Conservation (phyloP, 495 filamentous ascomycete genomes). For the Talaromyces ruber region DNA sequence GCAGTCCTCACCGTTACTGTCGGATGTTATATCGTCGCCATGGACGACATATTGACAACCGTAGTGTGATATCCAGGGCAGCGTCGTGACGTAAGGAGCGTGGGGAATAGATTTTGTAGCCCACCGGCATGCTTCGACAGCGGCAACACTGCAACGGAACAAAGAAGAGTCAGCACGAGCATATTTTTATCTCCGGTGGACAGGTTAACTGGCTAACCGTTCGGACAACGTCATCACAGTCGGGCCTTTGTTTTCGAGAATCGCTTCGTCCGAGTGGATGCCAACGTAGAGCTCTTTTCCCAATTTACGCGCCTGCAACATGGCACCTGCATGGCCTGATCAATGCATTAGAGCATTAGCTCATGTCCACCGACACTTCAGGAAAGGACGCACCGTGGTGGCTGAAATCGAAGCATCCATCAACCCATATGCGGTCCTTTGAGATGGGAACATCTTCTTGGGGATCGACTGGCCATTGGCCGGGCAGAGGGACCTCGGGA, state of each 20-base stretch:
- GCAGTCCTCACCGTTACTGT: conserved; percentile 83
- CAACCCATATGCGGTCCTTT: conserved; percentile 85
- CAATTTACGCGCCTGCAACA: conserved; percentile 83
- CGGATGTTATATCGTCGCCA: conserved; percentile 83
- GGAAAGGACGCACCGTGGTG: conserved; percentile 64
- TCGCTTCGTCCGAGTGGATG: conserved; percentile 89
- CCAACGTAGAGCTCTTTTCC: conserved; percentile 84
- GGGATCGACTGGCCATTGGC: conserved; percentile 59
- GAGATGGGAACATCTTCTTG: conserved; percentile 51
- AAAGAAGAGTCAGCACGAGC: conserved; percentile 4
- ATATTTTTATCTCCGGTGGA: background rate
- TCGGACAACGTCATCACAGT: conserved; percentile 93
- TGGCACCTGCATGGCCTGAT: conserved; percentile 87
- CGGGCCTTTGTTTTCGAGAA: conserved; percentile 92
- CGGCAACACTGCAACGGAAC: conserved; percentile 48
- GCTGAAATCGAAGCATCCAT: conserved; percentile 98
- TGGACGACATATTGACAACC: conserved; percentile 90
- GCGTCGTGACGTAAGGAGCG: conserved; percentile 90
- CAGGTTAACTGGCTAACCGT: conserved; percentile 43
- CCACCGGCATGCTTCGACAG: conserved; percentile 93
- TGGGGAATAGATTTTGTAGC: conserved; percentile 70
- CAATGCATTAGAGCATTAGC: conserved; percentile 8
- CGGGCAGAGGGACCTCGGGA: conserved; percentile 26
- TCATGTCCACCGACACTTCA: background rate
- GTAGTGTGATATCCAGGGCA: conserved; percentile 90